Percentiles rank a stretch among this genome's conserved stretches.
Evolutionary conservation across 2,329 filamentous ascomycete genomes (phyloP).

Genomic region (Leptographium flavum): DNA sequence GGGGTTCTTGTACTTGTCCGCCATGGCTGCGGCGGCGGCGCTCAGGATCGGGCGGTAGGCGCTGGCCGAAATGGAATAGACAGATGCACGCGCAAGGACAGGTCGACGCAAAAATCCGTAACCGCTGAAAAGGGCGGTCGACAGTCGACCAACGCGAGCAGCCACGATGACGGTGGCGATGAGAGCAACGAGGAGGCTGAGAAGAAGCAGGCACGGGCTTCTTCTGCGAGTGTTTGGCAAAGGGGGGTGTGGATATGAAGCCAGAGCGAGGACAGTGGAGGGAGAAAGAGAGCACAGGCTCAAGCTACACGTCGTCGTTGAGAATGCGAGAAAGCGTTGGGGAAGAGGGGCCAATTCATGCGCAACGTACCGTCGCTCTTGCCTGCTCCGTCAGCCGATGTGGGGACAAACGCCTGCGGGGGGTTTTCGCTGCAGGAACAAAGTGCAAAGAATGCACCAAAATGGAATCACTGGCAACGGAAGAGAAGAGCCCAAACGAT

Average conservation of each 20-base stretch:
- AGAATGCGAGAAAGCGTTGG: too few species aligned
- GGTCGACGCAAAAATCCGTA: not conserved
- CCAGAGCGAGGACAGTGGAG: slow-evolving; percentile 21
- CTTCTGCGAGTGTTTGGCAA: slow-evolving; percentile 8
- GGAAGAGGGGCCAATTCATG: too few species aligned
- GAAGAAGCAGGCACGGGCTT: slow-evolving; percentile 22
- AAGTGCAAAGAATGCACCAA: too few species aligned
- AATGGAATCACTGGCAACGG: too few species aligned
- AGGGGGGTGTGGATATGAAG: slow-evolving; percentile 15
- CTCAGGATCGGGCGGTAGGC: slow-evolving; percentile 20
- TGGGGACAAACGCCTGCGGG: too few species aligned
- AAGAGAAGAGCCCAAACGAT: not conserved
- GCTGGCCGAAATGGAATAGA: slow-evolving; percentile 17
- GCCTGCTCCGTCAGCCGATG: too few species aligned
- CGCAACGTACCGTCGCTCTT: too few species aligned
- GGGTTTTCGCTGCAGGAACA: too few species aligned
- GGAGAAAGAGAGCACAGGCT: too few species aligned
- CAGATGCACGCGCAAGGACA: slow-evolving; percentile 5
- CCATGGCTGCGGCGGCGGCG: slow-evolving; percentile 38
- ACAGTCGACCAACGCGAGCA: slow-evolving; percentile 45
- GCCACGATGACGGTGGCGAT: slow-evolving; percentile 50
- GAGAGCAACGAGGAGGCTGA: slow-evolving; percentile 40
- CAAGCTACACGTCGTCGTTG: too few species aligned
- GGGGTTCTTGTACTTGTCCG: slow-evolving; percentile 54
- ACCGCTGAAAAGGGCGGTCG: slow-evolving; percentile 18